Percentiles rank a stretch among this genome's conserved stretches.
These are phyloP conservation scores for Cercospora citrullina DNA, from an alignment of 2,329 filamentous ascomycete genomes.

Conservation along the genomic window DNA sequence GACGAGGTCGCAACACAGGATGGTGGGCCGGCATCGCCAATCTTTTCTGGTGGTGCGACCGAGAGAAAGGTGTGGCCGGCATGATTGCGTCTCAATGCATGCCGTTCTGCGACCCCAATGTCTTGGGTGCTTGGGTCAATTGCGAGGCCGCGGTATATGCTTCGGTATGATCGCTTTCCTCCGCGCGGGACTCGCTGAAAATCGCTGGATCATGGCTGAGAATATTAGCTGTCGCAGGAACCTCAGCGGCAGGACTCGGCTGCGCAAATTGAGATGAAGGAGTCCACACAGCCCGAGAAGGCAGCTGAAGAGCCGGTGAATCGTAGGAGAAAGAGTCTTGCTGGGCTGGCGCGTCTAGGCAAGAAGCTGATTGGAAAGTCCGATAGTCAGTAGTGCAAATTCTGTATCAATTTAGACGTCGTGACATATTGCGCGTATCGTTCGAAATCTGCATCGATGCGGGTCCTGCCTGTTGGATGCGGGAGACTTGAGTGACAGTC, in stretches of 20 bases:
- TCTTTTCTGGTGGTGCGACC: conserved; percentile 43
- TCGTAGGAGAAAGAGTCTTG: not conserved
- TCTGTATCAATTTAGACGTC: not conserved
- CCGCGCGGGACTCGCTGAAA: not conserved
- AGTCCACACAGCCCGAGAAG: not conserved
- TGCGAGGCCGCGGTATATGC: conserved; percentile 20
- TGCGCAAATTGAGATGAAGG: not conserved
- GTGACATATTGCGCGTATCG: not conserved
- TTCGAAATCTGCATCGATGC: not conserved
- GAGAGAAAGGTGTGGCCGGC: conserved; percentile 42
- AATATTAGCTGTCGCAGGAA: conserved; percentile 9
- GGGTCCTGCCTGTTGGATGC: not conserved
- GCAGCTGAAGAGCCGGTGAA: not conserved
- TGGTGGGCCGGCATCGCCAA: conserved; percentile 43
- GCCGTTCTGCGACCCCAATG: conserved; percentile 40
- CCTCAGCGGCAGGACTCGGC: not conserved
- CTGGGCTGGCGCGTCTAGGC: not conserved
- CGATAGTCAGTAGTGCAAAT: not conserved
- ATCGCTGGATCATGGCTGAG: conserved; percentile 6
- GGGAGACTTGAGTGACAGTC: not conserved
- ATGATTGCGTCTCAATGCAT: conserved; percentile 43
- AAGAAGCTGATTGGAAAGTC: not conserved
- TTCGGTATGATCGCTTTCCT: conserved; percentile 6
- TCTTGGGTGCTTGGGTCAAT: conserved; percentile 22
- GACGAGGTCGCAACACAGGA: conserved; percentile 38